Base-by-base conservation (phyloP, 106 monocot genomes). In the Acanthochlamys bracteata region DNA sequence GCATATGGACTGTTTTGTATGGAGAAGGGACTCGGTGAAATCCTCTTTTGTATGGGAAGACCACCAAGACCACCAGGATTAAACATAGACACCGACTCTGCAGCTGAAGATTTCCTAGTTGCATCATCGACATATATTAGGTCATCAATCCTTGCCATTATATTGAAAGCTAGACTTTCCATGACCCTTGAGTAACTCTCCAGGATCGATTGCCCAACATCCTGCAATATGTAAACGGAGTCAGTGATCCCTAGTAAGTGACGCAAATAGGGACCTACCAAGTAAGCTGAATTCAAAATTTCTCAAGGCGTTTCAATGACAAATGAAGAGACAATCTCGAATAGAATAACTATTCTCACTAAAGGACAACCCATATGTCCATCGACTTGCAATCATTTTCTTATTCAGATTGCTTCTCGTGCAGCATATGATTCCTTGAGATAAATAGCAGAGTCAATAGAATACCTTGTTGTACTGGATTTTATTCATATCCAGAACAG, bases 401-500 rank as follows among this genome's bases (percentile, higher is more conserved):
- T 33, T 33, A 33, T 33, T 33, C 33, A 33, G 33, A 33, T 33
- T 33, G 1, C 33, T 3, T 3, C 4, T 1, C 33, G 6, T 33
- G 6, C 33, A 33, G 33, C 33, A 33, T 33, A 33, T 33, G 4
- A 33, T 3, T 33, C 4, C 6, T 33, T 6, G 6, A 6, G 6
- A 33, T 33, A 33, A 33, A 33, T 33, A 33, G 33, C 6, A 33
- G 33, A 33, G 4, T 1, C 33, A 33, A 33, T 33, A 33, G 33
- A 2, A 55, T 55, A 99, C 98, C 98, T 92, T 92, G 71, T 99
- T 99, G 76, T 89, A 99, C 24, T 99, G 92, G 68, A 99, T 99
- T 83, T 99, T 99, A 74, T 70, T 89, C 98, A 92, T 99, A 66
- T 99, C 92, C 10, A 99, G 75, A 40, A 82, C 83, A 46, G 92